phyloP scores from a whole-genome alignment of 2,329 filamentous ascomycete species.

The Aureobasidium sp. region DNA sequence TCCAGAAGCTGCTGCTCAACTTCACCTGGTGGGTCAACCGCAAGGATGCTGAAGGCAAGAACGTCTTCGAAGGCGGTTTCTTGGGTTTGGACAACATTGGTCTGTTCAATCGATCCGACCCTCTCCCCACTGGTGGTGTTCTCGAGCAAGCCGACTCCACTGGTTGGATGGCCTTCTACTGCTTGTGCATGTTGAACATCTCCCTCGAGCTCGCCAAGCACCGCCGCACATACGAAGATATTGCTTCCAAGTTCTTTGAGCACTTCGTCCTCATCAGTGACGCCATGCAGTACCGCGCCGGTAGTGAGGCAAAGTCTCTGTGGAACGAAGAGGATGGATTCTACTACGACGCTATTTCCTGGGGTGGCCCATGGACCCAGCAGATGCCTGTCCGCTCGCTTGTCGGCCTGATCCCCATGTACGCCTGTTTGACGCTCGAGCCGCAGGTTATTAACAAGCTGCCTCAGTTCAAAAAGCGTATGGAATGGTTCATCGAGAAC shows the following conservation, averaged over 20 bases:
- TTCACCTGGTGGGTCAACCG: slow-evolving; percentile 99
- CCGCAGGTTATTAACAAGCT: slow-evolving; percentile 89
- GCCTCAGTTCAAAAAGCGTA: slow-evolving; percentile 83
- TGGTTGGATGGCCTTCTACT: slow-evolving; percentile 99
- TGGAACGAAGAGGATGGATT: slow-evolving; percentile 98
- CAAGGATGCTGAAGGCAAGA: slow-evolving; percentile 90
- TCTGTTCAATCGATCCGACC: slow-evolving; percentile 93
- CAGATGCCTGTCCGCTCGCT: slow-evolving; percentile 88
- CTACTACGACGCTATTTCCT: slow-evolving; percentile 97
- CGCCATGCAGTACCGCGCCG: slow-evolving; percentile 71
- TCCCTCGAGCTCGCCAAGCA: slow-evolving; percentile 92
- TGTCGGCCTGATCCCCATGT: slow-evolving; percentile 88
- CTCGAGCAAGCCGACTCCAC: slow-evolving; percentile 96
- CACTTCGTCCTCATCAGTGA: slow-evolving; percentile 98
- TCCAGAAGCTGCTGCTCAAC: slow-evolving; percentile 91
- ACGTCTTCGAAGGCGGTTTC: slow-evolving; percentile 95
- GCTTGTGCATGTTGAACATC: slow-evolving; percentile 93
- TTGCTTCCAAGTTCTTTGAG: slow-evolving; percentile 97
- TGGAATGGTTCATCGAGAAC: slow-evolving; percentile 92
- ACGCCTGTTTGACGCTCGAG: slow-evolving; percentile 85
- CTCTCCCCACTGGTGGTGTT: slow-evolving; percentile 84
- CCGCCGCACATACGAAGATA: slow-evolving; percentile 88
- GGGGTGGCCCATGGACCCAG: slow-evolving; percentile 87
- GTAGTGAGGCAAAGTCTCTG: slow-evolving; percentile 69
- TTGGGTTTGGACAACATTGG: slow-evolving; percentile 95